Conservation (phyloP, 2,329 filamentous ascomycete genomes). For the Monilinia fructicola region DNA sequence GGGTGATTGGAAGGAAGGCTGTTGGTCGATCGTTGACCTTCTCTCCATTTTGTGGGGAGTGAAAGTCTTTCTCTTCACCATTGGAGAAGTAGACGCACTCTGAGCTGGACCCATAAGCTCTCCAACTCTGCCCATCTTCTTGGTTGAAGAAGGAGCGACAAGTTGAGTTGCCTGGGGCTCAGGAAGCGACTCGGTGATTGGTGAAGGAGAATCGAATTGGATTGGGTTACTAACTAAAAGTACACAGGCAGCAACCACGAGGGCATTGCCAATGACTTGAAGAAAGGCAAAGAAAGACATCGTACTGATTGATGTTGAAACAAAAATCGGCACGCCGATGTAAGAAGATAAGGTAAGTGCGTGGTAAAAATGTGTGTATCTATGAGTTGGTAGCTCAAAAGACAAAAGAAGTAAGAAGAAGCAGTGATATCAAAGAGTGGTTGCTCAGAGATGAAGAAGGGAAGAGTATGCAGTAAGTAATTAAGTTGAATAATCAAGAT, state of each 20-base stretch:
- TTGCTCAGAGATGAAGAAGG: background rate
- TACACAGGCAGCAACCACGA: constrained; percentile 7
- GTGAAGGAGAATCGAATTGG: background rate
- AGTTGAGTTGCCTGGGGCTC: background rate
- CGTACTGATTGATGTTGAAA: constrained; percentile 10
- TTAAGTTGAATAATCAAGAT: background rate
- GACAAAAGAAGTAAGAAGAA: constrained; percentile 9
- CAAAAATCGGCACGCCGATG: constrained; percentile 23
- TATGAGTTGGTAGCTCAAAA: constrained; percentile 22
- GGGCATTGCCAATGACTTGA: constrained; percentile 1
- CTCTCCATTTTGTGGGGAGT: background rate
- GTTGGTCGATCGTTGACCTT: background rate
- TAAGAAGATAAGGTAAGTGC: background rate
- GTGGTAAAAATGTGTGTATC: background rate
- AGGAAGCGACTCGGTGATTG: background rate
- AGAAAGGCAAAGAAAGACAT: constrained; percentile 9
- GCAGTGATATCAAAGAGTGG: too few relatives aligned
- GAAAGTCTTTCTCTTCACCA: background rate
- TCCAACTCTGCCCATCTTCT: constrained; percentile 2
- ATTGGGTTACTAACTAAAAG: background rate
- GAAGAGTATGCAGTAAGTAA: constrained; percentile 6
- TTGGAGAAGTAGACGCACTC: background rate
- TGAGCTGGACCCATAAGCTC: background rate
- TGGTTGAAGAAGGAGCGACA: background rate
- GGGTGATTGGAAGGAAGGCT: background rate